A percentile compares a stretch with the other conserved stretches of the same genome.
Evolutionary conservation across 805 yeast genomes (phyloP).

Genomic region (Saccharomycopsis fibuligera): DNA sequence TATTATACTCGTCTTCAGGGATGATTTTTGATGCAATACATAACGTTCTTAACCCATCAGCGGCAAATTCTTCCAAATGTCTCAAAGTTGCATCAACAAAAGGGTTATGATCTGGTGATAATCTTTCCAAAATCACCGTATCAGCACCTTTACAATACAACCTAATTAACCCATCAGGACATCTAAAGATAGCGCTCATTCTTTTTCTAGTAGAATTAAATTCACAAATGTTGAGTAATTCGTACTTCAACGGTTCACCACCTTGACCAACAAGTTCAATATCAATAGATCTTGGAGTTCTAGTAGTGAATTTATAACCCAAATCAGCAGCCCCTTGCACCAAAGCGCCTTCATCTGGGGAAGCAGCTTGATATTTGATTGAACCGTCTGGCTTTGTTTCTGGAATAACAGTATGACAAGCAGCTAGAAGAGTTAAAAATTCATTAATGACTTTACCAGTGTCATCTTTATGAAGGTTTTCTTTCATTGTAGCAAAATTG

Average conservation of each 20-base stretch:
- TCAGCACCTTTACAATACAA: conserved; percentile 97
- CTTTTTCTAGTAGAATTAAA: conserved; percentile 96
- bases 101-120: conserved; percentile 61
- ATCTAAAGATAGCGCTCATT: conserved; percentile 91
- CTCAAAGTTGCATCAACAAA: conserved; percentile 75
- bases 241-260: conserved; percentile 55
- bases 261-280: conserved; percentile 43
- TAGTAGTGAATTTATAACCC: conserved; percentile 77
- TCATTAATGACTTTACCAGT: conserved; percentile 50
- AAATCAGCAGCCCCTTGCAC: conserved; percentile 92
- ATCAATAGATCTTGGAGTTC: conserved; percentile 79
- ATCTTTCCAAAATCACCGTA: conserved; percentile 85
- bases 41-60: conserved; percentile 89
- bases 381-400: conserved; percentile 59
- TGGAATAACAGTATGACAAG: conserved; percentile 97
- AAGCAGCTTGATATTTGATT: conserved; percentile 95
- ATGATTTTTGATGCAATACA: conserved; percentile 85
- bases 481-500: conserved; percentile 57
- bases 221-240: conserved; percentile 85
- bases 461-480: conserved; percentile 37
- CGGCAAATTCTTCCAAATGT: conserved; percentile 93
- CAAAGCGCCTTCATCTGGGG: conserved; percentile 98
- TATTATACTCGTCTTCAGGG: conserved; percentile 66
- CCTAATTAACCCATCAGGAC: conserved; percentile 89
- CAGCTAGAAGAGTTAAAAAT: conserved; percentile 76